Evolutionary conservation across 176 grass and related monocot genomes (phyloP).

Genomic region (Microstegium vimineum): DNA sequence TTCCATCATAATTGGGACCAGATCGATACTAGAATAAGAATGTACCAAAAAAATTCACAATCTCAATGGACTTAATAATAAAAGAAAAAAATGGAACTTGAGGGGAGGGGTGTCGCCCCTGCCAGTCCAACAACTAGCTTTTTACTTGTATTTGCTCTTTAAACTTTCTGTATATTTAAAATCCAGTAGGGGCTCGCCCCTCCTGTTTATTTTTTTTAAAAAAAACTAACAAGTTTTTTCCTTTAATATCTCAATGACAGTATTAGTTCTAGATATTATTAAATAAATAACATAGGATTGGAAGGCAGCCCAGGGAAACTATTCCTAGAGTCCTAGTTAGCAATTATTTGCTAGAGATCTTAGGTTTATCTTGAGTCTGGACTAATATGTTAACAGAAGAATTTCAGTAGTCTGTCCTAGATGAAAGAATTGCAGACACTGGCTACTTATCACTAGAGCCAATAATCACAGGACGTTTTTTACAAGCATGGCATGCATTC

Average conservation of each 20-base stretch:
- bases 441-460: neutral
- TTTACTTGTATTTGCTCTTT: no score
- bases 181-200: no score
- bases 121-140: neutral
- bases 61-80: neutral
- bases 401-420: neutral
- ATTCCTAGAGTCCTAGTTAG: neutral
- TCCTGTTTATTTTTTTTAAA: no score
- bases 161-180: no score
- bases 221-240: neutral
- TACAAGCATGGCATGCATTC: no score
- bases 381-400: neutral
- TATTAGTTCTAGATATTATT: neutral
- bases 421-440: neutral
- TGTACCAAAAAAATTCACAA: neutral
- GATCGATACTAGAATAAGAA: neutral
- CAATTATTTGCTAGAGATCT: neutral
- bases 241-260: neutral
- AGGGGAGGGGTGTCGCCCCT: neutral
- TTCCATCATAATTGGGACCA: neutral
- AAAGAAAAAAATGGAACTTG: neutral
- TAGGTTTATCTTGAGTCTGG: neutral
- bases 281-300: neutral
- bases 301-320: neutral
- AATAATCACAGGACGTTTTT: no score